Evolutionary conservation across 2,329 filamentous ascomycete genomes (phyloP).

Genomic region (Plectosphaerella cucumerina): DNA sequence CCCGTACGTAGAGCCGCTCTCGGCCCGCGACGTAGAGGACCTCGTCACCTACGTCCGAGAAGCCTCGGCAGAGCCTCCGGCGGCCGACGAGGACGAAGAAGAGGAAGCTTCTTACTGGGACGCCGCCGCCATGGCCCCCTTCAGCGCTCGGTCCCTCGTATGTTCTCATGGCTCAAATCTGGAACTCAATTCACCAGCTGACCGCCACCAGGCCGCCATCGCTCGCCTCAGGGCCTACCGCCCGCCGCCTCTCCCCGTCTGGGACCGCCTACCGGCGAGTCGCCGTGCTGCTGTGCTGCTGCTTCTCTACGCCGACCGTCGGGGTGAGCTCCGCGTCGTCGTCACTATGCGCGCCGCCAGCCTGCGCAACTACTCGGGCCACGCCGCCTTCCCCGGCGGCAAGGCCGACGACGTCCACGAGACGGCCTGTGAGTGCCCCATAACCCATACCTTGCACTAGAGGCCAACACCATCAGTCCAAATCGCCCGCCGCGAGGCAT

Average conservation of each 20-base stretch:
- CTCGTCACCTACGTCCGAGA: conserved; percentile 11
- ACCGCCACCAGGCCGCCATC: conserved; percentile 52
- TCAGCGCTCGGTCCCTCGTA: conserved; percentile 51
- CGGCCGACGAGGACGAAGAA: conserved; percentile 14
- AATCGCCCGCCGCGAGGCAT: conserved; percentile 84
- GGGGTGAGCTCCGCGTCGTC: conserved; percentile 71
- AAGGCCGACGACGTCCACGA: conserved; percentile 57
- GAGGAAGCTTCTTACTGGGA: conserved; percentile 52
- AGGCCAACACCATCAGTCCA: conserved; percentile 49
- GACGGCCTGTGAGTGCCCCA: conserved; percentile 49
- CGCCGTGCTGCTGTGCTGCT: conserved; percentile 84
- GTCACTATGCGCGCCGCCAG: conserved; percentile 64
- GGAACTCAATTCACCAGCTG: not conserved
- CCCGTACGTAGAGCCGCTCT: conserved; percentile 5
- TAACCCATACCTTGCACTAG: not conserved
- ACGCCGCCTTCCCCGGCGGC: conserved; percentile 82
- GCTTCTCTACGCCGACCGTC: conserved; percentile 78
- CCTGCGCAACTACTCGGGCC: conserved; percentile 69
- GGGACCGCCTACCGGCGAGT: conserved; percentile 56
- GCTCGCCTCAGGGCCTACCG: conserved; percentile 57
- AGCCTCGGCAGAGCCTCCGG: conserved; percentile 3
- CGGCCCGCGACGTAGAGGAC: conserved; percentile 12
- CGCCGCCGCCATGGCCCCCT: conserved; percentile 50
- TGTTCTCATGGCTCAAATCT: conserved; percentile 26
- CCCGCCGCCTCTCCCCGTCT: conserved; percentile 56